Conservation (phyloP, 805 yeast genomes). For the Cyberlindnera euphorbiiphila region DNA sequence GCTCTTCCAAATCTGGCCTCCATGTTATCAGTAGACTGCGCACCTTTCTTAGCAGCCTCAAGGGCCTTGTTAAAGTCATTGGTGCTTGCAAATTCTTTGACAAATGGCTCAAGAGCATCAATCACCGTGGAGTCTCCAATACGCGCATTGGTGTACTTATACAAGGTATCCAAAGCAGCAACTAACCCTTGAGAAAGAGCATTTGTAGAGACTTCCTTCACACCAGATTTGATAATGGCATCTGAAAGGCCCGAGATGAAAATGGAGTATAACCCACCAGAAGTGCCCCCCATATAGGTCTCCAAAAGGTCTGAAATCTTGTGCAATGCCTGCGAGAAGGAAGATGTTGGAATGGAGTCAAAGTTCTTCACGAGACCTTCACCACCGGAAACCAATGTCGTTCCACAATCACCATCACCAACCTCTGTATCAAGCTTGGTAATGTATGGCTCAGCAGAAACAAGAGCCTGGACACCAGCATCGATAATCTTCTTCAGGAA, state of each 20-base stretch:
- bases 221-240: constrained; percentile 35
- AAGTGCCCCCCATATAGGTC: constrained; percentile 94
- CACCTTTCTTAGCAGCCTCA: constrained; percentile 68
- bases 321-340: constrained; percentile 54
- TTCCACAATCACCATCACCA: constrained; percentile 98
- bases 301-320: constrained; percentile 81
- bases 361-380: constrained; percentile 60
- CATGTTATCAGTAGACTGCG: constrained; percentile 66
- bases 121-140: constrained; percentile 85
- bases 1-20: constrained; percentile 93
- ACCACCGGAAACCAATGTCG: constrained; percentile 81
- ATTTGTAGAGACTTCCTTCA: constrained; percentile 28
- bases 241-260: constrained; percentile 73
- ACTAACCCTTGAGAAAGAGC: constrained; percentile 46
- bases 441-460: constrained; percentile 74
- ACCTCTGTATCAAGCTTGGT: constrained; percentile 84
- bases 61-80: constrained; percentile 58
- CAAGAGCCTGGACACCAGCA: constrained; percentile 47
- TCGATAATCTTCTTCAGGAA: constrained; percentile 35
- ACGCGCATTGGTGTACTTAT: constrained; percentile 85
- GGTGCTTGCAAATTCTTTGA: constrained; percentile 50
- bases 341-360: constrained; percentile 35
- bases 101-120: constrained; percentile 87
- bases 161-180: constrained; percentile 66
- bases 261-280: constrained; percentile 90